Conservation (phyloP, 108 stramenopile genomes). For the Aurantiochytrium sp. region DNA sequence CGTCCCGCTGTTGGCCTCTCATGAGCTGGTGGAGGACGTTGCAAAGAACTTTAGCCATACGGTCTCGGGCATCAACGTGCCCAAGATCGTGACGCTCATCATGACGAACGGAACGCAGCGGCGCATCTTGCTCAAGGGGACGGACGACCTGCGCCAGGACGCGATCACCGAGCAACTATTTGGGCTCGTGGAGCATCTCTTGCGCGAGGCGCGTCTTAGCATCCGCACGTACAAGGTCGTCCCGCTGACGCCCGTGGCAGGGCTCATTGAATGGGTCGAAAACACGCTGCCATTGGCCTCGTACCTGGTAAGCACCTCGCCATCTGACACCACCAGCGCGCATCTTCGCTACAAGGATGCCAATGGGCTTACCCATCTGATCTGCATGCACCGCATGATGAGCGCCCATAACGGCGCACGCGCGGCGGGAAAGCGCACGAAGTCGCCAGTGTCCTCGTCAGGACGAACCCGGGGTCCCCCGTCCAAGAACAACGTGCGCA, state of each 20-base stretch:
- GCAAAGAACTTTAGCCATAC: not conserved
- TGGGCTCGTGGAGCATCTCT: slow-evolving; percentile 73
- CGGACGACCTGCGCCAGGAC: slow-evolving; percentile 92
- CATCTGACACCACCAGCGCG: slow-evolving; percentile 35
- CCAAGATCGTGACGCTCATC: not conserved
- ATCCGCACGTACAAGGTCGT: slow-evolving; percentile 79
- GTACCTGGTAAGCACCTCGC: slow-evolving; percentile 44
- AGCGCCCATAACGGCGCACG: slow-evolving; percentile 30
- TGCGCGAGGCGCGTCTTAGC: slow-evolving; percentile 52
- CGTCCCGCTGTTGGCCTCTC: not conserved
- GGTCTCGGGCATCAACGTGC: not conserved
- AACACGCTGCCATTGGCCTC: slow-evolving; percentile 74
- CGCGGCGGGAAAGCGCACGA: no score
- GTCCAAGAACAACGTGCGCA: slow-evolving; percentile 33
- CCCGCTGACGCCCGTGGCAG: slow-evolving; percentile 78
- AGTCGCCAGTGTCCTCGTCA: not conserved
- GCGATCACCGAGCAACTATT: slow-evolving; percentile 97
- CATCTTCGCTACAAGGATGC: slow-evolving; percentile 40
- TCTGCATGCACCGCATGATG: slow-evolving; percentile 57
- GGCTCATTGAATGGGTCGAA: slow-evolving; percentile 93
- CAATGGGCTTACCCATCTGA: slow-evolving; percentile 7
- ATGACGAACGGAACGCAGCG: not conserved
- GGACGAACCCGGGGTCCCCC: not conserved
- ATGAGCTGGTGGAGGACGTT: not conserved
- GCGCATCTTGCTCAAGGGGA: slow-evolving; percentile 19